Conservation (phyloP, 2,329 filamentous ascomycete genomes). For the Chaetomiaceae sp. region DNA sequence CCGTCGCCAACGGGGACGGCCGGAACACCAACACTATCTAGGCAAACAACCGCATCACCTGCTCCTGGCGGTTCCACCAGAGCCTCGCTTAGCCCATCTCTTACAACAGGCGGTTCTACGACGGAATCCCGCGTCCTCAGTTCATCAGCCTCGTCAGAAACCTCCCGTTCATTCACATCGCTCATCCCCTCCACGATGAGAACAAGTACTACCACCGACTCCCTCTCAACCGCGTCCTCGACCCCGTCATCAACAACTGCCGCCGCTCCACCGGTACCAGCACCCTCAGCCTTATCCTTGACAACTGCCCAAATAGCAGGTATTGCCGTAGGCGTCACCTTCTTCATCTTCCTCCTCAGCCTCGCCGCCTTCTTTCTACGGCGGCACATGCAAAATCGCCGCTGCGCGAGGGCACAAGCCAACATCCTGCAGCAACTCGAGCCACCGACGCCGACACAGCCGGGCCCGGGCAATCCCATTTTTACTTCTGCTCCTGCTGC, state of each 20-base stretch:
- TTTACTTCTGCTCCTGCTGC: neutral
- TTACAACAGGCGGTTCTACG: neutral
- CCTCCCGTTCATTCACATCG: no score
- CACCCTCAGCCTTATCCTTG: neutral
- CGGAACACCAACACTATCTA: neutral
- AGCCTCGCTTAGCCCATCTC: neutral
- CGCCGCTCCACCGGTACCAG: neutral
- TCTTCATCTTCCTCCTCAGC: constrained; percentile 25
- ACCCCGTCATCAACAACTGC: neutral
- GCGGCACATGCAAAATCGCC: constrained; percentile 16
- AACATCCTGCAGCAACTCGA: neutral
- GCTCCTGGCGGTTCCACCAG: neutral
- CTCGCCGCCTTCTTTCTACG: constrained; percentile 25
- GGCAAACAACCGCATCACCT: neutral
- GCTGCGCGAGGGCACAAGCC: constrained; percentile 6
- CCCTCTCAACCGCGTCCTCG: neutral
- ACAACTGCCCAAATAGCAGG: constrained; percentile 29
- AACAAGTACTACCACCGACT: neutral
- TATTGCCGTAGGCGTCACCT: constrained; percentile 26
- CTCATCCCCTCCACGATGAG: neutral
- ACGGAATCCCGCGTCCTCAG: neutral
- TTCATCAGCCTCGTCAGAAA: neutral
- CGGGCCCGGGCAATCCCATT: neutral
- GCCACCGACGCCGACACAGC: neutral
- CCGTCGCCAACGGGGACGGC: constrained; percentile 11